Evolutionary conservation across 192 early-diverging fungal species (phyloP), one percentile per base, ranked within the genome.

Genomic region (Umbelopsis sp.): DNA sequence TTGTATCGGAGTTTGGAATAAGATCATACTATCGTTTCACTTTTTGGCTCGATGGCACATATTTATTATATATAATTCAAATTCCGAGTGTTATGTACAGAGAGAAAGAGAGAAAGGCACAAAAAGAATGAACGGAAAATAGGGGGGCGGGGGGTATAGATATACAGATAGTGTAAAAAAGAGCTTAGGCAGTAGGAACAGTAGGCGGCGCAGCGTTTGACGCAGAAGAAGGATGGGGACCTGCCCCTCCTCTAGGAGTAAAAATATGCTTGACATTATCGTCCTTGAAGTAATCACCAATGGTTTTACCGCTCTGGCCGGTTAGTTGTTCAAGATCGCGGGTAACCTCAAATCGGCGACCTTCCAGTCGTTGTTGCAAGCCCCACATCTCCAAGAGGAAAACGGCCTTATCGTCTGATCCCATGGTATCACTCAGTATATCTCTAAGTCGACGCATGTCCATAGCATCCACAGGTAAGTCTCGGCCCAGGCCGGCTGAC

Each of bases 361-460:
- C 73, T 24, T 51, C 66, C 1, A 74, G 50, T 26, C 68, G 72
- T 31, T 70, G 74, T 22, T 80, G 79, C 25, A 80, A 43, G 26
- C 78, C 78, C 79, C 79, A 81, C 71, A 81, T 74, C 31, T 81
- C 79, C 68, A 81, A 56, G 12, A 77, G 50, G 38, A 76, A 81
- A 17, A 41, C 65, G n/a, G 70, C 79, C 25, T 77, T 75, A 31
- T 81, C 79, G 16, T 81, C 79, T 43, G 75, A 76, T 1, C 74
- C 69, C 20, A 81, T 38, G 17, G 65, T 71, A 3, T 81, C 72
- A 45, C 51, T 41, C 1, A 79, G 62, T 12, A 79, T 54, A 6
- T 74, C n/a, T 24, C 52, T 68, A 7, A 81, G 68, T 16, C 44
- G 41, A 1, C 45, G 62, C 14, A 74, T 32, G 6, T 81, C 75